Evolutionary conservation across 1,284 basidiomycete species (phyloP).

Genomic region (Trichosporon asahii): DNA sequence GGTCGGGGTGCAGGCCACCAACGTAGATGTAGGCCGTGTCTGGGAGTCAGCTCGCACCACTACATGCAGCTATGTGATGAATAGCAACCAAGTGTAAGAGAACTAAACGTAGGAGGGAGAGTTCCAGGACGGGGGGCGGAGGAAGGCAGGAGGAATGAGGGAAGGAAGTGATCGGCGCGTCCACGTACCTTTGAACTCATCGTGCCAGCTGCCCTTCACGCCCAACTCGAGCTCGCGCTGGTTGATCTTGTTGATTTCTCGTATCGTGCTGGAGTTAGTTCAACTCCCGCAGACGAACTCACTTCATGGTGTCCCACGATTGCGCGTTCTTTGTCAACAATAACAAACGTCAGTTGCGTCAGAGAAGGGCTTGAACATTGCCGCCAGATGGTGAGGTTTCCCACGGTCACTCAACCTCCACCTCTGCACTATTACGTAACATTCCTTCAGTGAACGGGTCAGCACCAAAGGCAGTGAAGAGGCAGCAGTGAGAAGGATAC

Average conservation of each 20-base stretch:
- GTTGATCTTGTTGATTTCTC: slow-evolving; percentile 91
- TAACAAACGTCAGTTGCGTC: background rate
- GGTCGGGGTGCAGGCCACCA: slow-evolving; percentile 76
- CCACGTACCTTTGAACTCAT: slow-evolving; percentile 77
- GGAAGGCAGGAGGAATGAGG: too few relatives aligned
- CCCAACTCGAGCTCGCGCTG: slow-evolving; percentile 85
- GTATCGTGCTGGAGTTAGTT: slow-evolving; percentile 65
- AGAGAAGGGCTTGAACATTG: background rate
- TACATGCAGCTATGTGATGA: too few relatives aligned
- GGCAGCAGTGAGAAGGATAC: too few relatives aligned
- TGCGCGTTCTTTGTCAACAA: background rate
- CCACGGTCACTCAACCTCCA: background rate
- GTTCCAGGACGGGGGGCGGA: too few relatives aligned
- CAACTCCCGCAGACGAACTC: slow-evolving; percentile 13
- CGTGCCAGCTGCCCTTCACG: slow-evolving; percentile 83
- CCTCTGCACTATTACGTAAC: background rate
- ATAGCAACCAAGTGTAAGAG: too few relatives aligned
- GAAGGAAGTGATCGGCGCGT: background rate
- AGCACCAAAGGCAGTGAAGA: background rate
- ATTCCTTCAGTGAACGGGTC: background rate
- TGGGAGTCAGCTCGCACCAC: slow-evolving; percentile 44
- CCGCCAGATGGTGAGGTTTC: background rate
- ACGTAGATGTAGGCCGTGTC: slow-evolving; percentile 95
- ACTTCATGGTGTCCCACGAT: slow-evolving; percentile 26
- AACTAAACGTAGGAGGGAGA: background rate